Conservation (phyloP, 768 basidiomycete genomes). For the Tephrocybe sp. region DNA sequence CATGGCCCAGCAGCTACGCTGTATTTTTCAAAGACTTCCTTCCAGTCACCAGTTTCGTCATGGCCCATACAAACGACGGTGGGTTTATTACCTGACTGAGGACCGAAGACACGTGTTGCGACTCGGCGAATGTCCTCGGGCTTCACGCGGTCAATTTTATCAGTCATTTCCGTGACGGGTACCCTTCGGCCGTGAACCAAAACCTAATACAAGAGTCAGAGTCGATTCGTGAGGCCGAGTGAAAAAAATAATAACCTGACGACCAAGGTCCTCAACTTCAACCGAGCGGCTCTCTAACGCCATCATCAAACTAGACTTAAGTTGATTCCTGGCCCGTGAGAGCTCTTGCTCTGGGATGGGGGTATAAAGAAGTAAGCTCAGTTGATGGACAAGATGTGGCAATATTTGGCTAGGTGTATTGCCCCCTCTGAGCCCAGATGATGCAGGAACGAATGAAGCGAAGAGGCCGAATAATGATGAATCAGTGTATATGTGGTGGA, state of each 20-base stretch:
- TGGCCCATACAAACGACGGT: conserved; percentile 85
- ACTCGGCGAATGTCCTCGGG: conserved; percentile 70
- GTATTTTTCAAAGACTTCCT: conserved; percentile 63
- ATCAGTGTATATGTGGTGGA: conserved; percentile 97
- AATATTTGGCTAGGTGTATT: conserved; percentile 72
- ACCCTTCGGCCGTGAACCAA: conserved; percentile 86
- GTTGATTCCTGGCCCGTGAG: conserved; percentile 88
- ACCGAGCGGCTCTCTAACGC: conserved; percentile 84
- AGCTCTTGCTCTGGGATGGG: conserved; percentile 69
- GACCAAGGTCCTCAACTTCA: conserved; percentile 86
- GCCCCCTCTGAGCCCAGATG: conserved; percentile 51
- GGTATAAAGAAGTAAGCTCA: conserved; percentile 76
- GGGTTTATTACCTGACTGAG: conserved; percentile 57
- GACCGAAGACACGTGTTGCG: conserved; percentile 72
- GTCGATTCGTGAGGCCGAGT: background rate
- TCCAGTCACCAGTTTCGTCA: conserved; percentile 71
- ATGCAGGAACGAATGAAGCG: conserved; percentile 75
- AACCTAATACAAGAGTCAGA: conserved; percentile 40
- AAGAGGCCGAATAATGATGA: conserved; percentile 91
- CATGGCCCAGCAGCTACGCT: conserved; percentile 40
- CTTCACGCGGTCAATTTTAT: conserved; percentile 76
- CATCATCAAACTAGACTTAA: conserved; percentile 92
- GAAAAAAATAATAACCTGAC: conserved; percentile 54
- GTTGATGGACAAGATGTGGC: conserved; percentile 83
- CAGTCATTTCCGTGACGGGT: conserved; percentile 87